Evolutionary conservation across 1,284 basidiomycete genomes (phyloP).

Genomic region (Hemileia vastatrix): DNA sequence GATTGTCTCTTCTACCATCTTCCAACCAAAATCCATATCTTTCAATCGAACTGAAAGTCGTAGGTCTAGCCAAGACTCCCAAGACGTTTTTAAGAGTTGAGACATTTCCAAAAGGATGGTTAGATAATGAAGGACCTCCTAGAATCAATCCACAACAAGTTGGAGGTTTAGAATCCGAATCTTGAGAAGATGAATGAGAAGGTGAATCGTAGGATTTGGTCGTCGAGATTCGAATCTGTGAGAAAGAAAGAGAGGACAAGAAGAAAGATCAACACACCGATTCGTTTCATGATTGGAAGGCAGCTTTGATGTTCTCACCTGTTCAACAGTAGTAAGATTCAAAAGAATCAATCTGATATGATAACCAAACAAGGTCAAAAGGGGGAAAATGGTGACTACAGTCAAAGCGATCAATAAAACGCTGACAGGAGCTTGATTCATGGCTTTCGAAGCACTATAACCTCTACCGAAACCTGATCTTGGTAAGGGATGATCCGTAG

Average conservation of each 20-base stretch:
- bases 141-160: constrained; percentile 3
- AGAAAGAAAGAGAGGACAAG: too few relatives aligned
- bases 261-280: too few relatives aligned
- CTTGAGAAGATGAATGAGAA: too few relatives aligned
- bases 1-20: neutral
- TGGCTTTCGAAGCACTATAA: constrained; percentile 27
- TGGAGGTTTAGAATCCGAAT: constrained; percentile 1
- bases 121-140: neutral
- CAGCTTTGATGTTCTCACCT: constrained; percentile 29
- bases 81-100: constrained; percentile 7
- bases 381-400: constrained; percentile 25
- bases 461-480: constrained; percentile 25
- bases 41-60: constrained; percentile 10
- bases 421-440: constrained; percentile 30
- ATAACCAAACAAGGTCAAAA: constrained; percentile 33
- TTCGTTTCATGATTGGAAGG: too few relatives aligned
- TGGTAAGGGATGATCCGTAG: constrained; percentile 22
- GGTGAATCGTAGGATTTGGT: too few relatives aligned
- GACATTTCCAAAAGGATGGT: constrained; percentile 3
- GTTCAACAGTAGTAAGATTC: constrained; percentile 40
- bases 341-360: constrained; percentile 34
- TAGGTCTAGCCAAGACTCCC: constrained; percentile 1
- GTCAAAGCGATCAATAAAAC: constrained; percentile 35
- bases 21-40: neutral
- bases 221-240: too few relatives aligned